A percentile compares a stretch with the other conserved stretches of the same genome.
Evolutionary conservation across 2,329 filamentous ascomycete genomes (phyloP).

Genomic region (Talaromyces sp.): DNA sequence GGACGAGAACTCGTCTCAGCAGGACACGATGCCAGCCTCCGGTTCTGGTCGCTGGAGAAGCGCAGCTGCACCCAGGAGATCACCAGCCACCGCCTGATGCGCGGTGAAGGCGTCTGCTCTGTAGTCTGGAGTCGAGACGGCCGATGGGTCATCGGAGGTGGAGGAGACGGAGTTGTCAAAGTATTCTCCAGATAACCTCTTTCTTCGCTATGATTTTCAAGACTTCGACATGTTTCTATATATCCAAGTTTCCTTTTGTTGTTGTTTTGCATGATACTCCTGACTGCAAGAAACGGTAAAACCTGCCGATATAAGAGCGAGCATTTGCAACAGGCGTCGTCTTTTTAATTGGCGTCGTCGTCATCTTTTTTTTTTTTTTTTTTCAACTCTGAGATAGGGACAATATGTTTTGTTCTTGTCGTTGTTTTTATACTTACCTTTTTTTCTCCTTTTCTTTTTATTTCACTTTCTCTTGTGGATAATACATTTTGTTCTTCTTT

Average conservation of each 20-base stretch:
- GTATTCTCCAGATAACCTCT: constrained; percentile 55
- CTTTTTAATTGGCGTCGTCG: not conserved
- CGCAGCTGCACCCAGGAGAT: constrained; percentile 93
- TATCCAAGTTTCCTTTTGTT: not conserved
- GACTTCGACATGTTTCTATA: not conserved
- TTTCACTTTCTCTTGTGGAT: not conserved
- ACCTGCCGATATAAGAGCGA: constrained; percentile 9
- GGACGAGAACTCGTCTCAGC: constrained; percentile 91
- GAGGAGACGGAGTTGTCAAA: constrained; percentile 93
- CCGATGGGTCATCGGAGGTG: constrained; percentile 87
- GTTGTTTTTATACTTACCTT: constrained; percentile 4
- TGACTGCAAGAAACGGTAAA: not conserved
- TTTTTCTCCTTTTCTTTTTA: not conserved
- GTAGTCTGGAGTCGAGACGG: constrained; percentile 96
- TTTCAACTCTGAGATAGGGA: not conserved
- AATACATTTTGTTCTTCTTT: not conserved
- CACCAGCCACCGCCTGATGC: constrained; percentile 86
- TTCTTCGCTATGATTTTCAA: not conserved
- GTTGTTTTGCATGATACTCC: not conserved
- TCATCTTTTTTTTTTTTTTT: not conserved
- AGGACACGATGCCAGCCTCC: constrained; percentile 88
- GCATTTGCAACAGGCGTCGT: constrained; percentile 12
- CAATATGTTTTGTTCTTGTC: constrained; percentile 7
- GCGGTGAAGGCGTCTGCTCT: constrained; percentile 88
- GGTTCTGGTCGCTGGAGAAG: constrained; percentile 97